Base-by-base conservation (phyloP, 1,284 basidiomycete genomes). In the Ceratobasidium sp. region DNA sequence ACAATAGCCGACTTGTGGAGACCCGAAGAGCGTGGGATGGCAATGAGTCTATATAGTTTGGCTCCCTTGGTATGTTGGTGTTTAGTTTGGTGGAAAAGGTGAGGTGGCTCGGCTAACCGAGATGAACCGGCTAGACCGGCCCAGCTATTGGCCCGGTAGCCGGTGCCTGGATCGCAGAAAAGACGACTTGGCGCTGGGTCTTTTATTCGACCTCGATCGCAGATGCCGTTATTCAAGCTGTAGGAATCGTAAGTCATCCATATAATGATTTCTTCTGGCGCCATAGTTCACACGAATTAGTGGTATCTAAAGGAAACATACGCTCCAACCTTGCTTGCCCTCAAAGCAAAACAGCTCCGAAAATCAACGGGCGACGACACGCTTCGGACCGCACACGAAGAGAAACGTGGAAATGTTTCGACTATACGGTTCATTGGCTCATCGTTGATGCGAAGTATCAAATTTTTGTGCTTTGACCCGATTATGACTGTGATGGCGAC, bases 1-100 rank as follows among this genome's bases (percentile, higher is more conserved):
- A 77, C 80, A 0, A 80, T 83, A 23, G 80, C 81, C 1, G 82
- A 83, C 70, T 77, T 83, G 18, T 80, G 79, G 79, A 79, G 62
- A 71, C 78, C 80, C 8, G 76, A 78, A 71, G 78, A 81, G 48
- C 77, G 81, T 62, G 80, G 80, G 45, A 72, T 58, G 48, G 74
- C 74, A 18, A 46, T 74, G 50, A 57, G 57, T 46, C 30, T 74
- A n/a, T 74, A 74, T 39, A 72, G 71, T 18, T 39, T 74, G 23
- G 74, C 71, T 8, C 74, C 74, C 12, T 46, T 74, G 5, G 62
- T 71, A 36, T 48, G 53, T 36, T 30, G 3, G 18, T 30, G 5
- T 28, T n/a, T 26, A 39, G 36, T 14, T 41, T 3, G 21, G 1
- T 4, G 43, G 6, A n/a, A n/a, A n/a, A 10, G 16, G 4, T 45